These are phyloP conservation scores for Fusarium heterosporum DNA, from an alignment of 2,329 filamentous ascomycete genomes.

Conservation along the genomic window DNA sequence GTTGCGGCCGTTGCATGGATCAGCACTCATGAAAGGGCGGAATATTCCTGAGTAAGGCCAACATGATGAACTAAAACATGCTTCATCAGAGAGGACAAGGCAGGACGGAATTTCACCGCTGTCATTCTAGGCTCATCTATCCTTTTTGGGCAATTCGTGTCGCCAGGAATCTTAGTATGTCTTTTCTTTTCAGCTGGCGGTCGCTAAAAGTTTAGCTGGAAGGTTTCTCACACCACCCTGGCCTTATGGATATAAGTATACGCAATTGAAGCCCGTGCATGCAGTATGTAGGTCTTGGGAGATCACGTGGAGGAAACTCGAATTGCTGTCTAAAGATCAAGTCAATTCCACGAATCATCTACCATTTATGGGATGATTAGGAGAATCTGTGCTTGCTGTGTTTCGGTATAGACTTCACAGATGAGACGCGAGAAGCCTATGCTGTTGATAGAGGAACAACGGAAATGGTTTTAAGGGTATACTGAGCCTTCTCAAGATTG, in stretches of 20 bases:
- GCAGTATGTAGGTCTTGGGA: not conserved
- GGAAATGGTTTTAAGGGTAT: too few relatives aligned
- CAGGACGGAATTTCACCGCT: constrained; percentile 31
- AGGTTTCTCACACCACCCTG: constrained; percentile 9
- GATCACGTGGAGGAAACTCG: constrained; percentile 1
- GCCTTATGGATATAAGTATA: not conserved
- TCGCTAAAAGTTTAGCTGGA: constrained; percentile 26
- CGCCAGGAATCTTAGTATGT: not conserved
- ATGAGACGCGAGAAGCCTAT: constrained; percentile 6
- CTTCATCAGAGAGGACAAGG: not conserved
- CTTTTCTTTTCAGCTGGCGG: constrained; percentile 33
- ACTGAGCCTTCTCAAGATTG: too few relatives aligned
- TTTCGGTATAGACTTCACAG: not conserved
- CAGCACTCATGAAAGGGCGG: not conserved
- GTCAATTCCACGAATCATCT: not conserved
- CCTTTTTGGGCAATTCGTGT: constrained; percentile 41
- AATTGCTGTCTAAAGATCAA: not conserved
- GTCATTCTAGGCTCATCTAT: not conserved
- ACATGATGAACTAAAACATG: not conserved
- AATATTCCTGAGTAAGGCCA: constrained; percentile 5
- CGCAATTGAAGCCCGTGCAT: not conserved
- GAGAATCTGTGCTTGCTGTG: not conserved
- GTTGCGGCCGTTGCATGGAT: constrained; percentile 19
- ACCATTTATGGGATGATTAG: constrained; percentile 4
- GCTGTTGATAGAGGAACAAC: too few relatives aligned